Conservation (phyloP, 1,284 basidiomycete species). For the Leccinum huronense region DNA sequence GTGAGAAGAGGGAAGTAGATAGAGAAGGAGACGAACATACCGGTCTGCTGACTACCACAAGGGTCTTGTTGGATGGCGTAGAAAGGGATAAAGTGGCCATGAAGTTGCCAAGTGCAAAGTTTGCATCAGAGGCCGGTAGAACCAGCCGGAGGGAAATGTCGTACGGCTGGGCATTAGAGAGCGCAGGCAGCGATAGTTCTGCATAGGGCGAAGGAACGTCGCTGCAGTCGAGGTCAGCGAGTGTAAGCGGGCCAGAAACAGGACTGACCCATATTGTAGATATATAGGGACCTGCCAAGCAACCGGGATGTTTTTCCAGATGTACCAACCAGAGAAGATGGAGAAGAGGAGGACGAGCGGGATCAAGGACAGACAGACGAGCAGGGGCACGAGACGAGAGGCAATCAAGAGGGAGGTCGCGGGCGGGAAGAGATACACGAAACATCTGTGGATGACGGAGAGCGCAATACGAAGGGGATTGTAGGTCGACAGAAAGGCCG, state of each 20-base stretch:
- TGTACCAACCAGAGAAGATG: slow-evolving; percentile 60
- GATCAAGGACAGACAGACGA: slow-evolving; percentile 58
- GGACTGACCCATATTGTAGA: slow-evolving; percentile 71
- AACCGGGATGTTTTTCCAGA: slow-evolving; percentile 67
- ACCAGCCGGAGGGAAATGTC: slow-evolving; percentile 65
- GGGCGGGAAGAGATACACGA: slow-evolving; percentile 42
- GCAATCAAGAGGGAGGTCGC: slow-evolving; percentile 44
- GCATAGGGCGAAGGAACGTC: slow-evolving; percentile 65
- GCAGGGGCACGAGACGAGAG: slow-evolving; percentile 58
- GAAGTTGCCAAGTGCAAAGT: slow-evolving; percentile 75
- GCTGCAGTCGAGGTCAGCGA: slow-evolving; percentile 38
- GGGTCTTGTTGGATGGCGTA: slow-evolving; percentile 58
- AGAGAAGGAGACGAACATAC: slow-evolving; percentile 42
- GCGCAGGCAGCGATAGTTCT: slow-evolving; percentile 44
- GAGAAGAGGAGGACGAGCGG: slow-evolving; percentile 62
- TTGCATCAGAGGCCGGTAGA: slow-evolving; percentile 64
- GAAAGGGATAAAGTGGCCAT: slow-evolving; percentile 64
- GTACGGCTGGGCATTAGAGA: slow-evolving; percentile 63
- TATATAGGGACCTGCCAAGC: slow-evolving; percentile 65
- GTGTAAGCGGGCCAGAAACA: not conserved
- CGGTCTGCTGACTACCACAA: slow-evolving; percentile 58
- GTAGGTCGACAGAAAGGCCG: slow-evolving; percentile 1
- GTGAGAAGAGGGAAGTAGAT: slow-evolving; percentile 15
- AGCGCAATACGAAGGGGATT: slow-evolving; percentile 5
- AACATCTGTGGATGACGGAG: slow-evolving; percentile 8